Conservation (phyloP, 139 green algal genomes). For the Tetradesmus obliquus region DNA sequence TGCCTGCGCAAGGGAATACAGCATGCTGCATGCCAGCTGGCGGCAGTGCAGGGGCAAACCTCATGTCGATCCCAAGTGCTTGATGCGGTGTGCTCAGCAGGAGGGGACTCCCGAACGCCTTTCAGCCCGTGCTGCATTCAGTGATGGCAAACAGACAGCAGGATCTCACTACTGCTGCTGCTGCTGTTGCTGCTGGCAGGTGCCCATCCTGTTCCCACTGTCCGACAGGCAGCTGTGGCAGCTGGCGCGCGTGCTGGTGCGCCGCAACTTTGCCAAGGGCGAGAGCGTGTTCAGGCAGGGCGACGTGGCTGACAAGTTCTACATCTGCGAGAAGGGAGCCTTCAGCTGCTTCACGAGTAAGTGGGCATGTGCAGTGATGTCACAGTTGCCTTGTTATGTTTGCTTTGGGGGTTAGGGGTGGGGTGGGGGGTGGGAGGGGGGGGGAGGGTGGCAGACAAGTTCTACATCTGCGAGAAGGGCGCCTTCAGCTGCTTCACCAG, state of each 20-base stretch:
- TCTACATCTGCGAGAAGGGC: conserved; percentile 87
- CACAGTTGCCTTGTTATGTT: not conserved
- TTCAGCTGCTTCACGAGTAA: conserved; percentile 80
- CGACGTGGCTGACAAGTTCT: conserved; percentile 85
- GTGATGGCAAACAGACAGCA: no score
- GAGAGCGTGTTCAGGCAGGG: conserved; percentile 76
- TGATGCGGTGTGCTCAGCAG: no score
- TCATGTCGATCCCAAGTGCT: no score
- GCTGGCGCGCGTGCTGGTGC: conserved; percentile 73
- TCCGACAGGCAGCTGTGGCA: conserved; percentile 84
- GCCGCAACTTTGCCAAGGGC: conserved; percentile 45
- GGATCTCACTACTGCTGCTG: not conserved
- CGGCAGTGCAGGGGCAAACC: no score
- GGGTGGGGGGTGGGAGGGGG: not conserved
- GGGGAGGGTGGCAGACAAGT: no score
- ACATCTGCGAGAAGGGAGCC: conserved; percentile 85
- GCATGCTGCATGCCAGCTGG: no score
- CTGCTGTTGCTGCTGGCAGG: conserved; percentile 1
- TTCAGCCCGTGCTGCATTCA: no score
- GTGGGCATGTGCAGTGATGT: not conserved
- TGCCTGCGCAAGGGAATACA: no score
- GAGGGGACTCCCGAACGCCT: no score
- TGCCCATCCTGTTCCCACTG: conserved; percentile 83
- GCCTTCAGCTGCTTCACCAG: conserved; percentile 78
- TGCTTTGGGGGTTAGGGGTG: not conserved